Evolutionary conservation across 257 asterid species (phyloP), one percentile per base, ranked within the genome.

Genomic region (Lycium ferocissimum): DNA sequence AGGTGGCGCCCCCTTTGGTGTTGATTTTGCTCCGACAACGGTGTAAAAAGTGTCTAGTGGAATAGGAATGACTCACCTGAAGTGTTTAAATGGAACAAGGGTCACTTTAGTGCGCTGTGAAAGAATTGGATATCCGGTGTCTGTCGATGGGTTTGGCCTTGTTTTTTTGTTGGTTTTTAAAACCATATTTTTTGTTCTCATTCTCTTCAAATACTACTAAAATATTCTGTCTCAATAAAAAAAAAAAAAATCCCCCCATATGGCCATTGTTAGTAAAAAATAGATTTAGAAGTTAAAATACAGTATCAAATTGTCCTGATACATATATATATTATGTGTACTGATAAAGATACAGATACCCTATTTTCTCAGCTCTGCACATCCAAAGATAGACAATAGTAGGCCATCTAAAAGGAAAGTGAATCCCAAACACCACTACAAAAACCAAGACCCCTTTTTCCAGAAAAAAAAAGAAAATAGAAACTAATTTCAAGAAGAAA

Each of bases 381-480:
- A 45, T 85, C 86, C 90, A 85, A 71, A 86, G 83, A 84, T 45
- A 76, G 83, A 84, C 84, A 85, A 47, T 67, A 84, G 66, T 66
- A 86, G 85, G 81, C 86, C 89, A 84, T 79, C 83, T 61, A 56
- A 53, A 82, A 76, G 85, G 86, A 83, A 53, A 89, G 86, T 82
- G 89, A 86, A 88, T 86, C 90, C 90, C 89, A 78, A 84, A 80
- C 91, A 82, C 92, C 84, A 57, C 81, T 87, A 87, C 89, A 91
- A 84, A 89, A 88, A 79, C 92, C 91, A 85, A 87, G 67, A 37
- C 83, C 65, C 86, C 73, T 78, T 86, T 87, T 84, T 66, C 56
- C 38, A 81, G 71, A 1, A 26, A 26, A 26, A 26, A 26, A 26
- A 73, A 45, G 78, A 84, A 75, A 83, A 79, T 65, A 83, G 88